phyloP scores from a whole-genome alignment of 108 stramenopile genomes.

The Nannochloropsis oceanica region DNA sequence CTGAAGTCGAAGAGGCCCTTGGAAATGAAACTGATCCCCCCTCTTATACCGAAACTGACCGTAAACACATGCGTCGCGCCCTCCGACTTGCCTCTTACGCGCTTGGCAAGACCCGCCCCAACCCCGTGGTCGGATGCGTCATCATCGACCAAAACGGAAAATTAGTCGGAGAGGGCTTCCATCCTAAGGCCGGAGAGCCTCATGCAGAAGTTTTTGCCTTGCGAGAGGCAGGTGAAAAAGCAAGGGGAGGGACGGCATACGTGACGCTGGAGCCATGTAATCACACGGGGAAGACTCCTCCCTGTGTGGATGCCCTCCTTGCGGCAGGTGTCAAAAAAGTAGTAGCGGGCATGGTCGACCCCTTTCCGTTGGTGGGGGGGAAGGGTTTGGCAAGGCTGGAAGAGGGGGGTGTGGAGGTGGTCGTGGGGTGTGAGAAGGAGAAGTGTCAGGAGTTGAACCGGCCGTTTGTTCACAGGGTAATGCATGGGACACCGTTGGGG shows the following conservation, averaged over 20 bases:
- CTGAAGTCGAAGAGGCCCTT: neutral
- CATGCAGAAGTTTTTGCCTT: conserved; percentile 39
- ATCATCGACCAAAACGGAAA: conserved; percentile 19
- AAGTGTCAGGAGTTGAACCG: conserved; percentile 15
- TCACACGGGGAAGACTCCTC: conserved; percentile 36
- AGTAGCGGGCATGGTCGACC: conserved; percentile 41
- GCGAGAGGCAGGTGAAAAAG: conserved; percentile 24
- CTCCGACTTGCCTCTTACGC: conserved; percentile 27
- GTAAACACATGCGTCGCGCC: conserved; percentile 18
- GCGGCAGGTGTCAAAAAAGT: conserved; percentile 23
- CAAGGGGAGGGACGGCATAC: conserved; percentile 34
- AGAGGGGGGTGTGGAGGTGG: conserved; percentile 20
- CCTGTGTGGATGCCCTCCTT: conserved; percentile 35
- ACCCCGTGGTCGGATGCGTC: conserved; percentile 39
- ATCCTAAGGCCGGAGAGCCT: conserved; percentile 36
- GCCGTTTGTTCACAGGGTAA: conserved; percentile 27
- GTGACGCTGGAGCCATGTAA: conserved; percentile 45
- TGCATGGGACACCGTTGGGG: neutral
- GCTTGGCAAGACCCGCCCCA: conserved; percentile 29
- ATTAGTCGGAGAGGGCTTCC: conserved; percentile 36
- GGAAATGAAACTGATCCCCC: neutral
- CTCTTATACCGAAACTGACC: neutral
- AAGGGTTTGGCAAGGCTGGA: conserved; percentile 29
- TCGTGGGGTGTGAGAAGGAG: conserved; percentile 20
- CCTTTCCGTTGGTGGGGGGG: conserved; percentile 35